Evolutionary conservation across 2,329 filamentous ascomycete genomes (phyloP).

Genomic region (Albifimbria verrucaria): DNA sequence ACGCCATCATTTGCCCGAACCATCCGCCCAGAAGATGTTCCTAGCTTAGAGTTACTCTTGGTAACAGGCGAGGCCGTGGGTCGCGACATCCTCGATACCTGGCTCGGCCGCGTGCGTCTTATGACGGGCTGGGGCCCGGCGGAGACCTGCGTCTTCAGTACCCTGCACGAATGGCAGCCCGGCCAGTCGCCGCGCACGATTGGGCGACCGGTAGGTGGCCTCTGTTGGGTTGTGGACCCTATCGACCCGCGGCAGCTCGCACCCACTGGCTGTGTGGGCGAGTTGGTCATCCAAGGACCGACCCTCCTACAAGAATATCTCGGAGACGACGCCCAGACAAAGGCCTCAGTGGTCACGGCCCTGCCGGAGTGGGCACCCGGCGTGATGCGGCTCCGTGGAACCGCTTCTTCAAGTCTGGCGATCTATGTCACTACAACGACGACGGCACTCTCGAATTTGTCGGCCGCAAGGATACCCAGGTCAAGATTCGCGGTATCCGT

Average conservation of each 20-base stretch:
- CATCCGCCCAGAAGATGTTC: not conserved
- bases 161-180: not conserved
- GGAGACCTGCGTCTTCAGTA: constrained; percentile 6
- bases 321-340: constrained; percentile 5
- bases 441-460: not conserved
- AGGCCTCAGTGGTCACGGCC: constrained; percentile 3
- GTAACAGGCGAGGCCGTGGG: not conserved
- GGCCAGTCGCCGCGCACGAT: not conserved
- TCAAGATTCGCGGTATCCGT: constrained; percentile 40
- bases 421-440: not conserved
- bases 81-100: not conserved
- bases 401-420: not conserved
- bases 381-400: not conserved
- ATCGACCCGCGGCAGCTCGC: constrained; percentile 10
- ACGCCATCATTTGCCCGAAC: not conserved
- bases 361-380: not conserved
- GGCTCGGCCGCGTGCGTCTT: not conserved
- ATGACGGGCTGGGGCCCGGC: constrained; percentile 15
- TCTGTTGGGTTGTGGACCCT: constrained; percentile 14
- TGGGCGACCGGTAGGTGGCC: not conserved
- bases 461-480: constrained; percentile 27
- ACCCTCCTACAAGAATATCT: constrained; percentile 20
- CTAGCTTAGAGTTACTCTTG: not conserved
- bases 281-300: constrained; percentile 15
- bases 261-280: constrained; percentile 13